Percentiles rank a stretch among this genome's conserved stretches.
phyloP scores from a whole-genome alignment of 2,329 filamentous ascomycete genomes.

The Cladobotryum mycophilum region DNA sequence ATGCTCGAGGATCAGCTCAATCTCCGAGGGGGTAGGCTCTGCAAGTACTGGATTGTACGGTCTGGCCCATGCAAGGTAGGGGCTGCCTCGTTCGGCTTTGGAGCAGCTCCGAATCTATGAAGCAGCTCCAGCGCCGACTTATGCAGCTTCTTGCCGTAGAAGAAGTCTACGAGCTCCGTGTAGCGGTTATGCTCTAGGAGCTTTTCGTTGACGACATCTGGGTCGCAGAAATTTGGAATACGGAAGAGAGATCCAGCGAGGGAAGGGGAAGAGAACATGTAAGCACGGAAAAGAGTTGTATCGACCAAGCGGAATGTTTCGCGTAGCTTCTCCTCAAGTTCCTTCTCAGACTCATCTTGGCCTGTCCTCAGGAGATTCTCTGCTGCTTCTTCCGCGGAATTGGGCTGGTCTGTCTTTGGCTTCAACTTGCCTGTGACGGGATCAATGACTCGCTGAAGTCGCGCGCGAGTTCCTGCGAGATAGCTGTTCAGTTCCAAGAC shows the following conservation, averaged over 20 bases:
- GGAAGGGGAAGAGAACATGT: constrained; percentile 85
- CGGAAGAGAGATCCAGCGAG: constrained; percentile 87
- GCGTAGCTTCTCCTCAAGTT: constrained; percentile 66
- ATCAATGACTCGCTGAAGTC: constrained; percentile 56
- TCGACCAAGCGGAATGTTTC: constrained; percentile 81
- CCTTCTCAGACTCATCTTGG: constrained; percentile 43
- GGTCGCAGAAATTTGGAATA: constrained; percentile 95
- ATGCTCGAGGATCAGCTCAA: constrained; percentile 87
- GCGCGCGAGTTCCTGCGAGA: constrained; percentile 73
- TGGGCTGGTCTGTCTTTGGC: constrained; percentile 38
- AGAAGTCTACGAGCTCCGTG: constrained; percentile 93
- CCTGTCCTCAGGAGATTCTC: constrained; percentile 49
- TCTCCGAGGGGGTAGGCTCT: constrained; percentile 81
- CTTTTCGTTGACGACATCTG: constrained; percentile 88
- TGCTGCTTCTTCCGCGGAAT: constrained; percentile 43
- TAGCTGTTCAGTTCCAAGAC: constrained; percentile 81
- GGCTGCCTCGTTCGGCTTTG: constrained; percentile 43
- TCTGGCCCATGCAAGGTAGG: constrained; percentile 68
- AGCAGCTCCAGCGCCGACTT: constrained; percentile 78
- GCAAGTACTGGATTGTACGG: constrained; percentile 82
- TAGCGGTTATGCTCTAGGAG: constrained; percentile 83
- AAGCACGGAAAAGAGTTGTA: constrained; percentile 87
- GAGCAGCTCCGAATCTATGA: constrained; percentile 66
- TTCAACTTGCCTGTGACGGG: constrained; percentile 58
- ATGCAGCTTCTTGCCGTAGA: constrained; percentile 92